These are phyloP conservation scores for Pseudozyma tsukubaensis DNA, from an alignment of 1,284 basidiomycete genomes.

Conservation along the genomic window DNA sequence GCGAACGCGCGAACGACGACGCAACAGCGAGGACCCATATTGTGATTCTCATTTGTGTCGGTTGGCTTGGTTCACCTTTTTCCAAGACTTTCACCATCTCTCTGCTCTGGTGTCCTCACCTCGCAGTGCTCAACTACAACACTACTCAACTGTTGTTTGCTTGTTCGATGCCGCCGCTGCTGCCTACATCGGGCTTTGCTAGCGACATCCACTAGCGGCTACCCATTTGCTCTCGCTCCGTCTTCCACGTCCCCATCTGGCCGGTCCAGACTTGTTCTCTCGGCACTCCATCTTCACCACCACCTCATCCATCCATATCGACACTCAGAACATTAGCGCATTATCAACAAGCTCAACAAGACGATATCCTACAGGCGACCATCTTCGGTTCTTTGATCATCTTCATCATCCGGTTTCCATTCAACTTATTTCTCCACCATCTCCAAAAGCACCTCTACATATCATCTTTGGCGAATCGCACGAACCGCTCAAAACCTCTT, in stretches of 20 bases:
- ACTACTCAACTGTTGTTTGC: neutral
- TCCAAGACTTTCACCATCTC: neutral
- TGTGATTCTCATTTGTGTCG: neutral
- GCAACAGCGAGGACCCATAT: constrained; percentile 6
- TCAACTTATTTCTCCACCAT: no score
- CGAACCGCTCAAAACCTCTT: neutral
- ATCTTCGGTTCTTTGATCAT: no score
- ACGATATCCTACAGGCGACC: no score
- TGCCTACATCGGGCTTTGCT: neutral
- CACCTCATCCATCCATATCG: neutral
- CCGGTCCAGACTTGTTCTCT: constrained; percentile 20
- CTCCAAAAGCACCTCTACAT: no score
- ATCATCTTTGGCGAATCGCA: no score
- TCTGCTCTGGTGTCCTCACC: neutral
- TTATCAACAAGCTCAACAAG: no score
- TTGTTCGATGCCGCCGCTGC: constrained; percentile 1
- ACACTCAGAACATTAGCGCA: neutral
- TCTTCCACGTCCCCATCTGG: no score
- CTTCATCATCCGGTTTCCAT: no score
- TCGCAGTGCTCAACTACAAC: neutral
- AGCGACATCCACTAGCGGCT: neutral
- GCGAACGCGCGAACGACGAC: constrained; percentile 4
- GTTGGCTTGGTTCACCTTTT: neutral
- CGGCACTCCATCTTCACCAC: neutral
- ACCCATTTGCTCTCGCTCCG: neutral